These are phyloP conservation scores for Ophiostoma ulmi DNA, from an alignment of 2,329 filamentous ascomycete species.

Conservation along the genomic window DNA sequence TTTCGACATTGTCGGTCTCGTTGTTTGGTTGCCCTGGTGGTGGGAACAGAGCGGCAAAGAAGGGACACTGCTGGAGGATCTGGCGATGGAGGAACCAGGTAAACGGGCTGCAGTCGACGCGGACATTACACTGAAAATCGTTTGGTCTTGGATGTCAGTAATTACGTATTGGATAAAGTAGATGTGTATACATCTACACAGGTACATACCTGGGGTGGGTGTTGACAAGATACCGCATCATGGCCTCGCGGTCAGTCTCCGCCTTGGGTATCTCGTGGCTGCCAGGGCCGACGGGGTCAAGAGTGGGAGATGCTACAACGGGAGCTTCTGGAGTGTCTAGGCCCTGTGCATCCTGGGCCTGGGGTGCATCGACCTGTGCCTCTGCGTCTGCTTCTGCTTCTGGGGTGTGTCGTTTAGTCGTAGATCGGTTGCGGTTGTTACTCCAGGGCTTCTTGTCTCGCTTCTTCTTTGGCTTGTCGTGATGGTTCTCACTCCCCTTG, in stretches of 20 bases:
- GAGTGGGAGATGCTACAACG: neutral
- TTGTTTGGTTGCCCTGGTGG: constrained; percentile 1
- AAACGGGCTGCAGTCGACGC: constrained; percentile 17
- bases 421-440: neutral
- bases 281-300: neutral
- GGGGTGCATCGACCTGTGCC: neutral
- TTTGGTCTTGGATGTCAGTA: neutral
- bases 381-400: neutral
- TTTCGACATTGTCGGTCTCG: neutral
- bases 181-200: neutral
- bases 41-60: constrained; percentile 18
- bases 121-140: constrained; percentile 21
- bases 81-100: constrained; percentile 23
- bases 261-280: neutral
- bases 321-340: neutral
- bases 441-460: neutral
- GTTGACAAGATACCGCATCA: constrained; percentile 10
- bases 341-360: neutral
- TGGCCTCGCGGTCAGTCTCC: constrained; percentile 8
- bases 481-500: neutral
- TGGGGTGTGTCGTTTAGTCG: neutral
- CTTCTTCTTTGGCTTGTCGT: neutral
- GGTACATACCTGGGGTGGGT: constrained; percentile 8
- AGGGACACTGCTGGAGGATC: constrained; percentile 22
- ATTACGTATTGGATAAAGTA: neutral